phyloP scores from a whole-genome alignment of 257 asterid genomes.

The Solanum neorickii region DNA sequence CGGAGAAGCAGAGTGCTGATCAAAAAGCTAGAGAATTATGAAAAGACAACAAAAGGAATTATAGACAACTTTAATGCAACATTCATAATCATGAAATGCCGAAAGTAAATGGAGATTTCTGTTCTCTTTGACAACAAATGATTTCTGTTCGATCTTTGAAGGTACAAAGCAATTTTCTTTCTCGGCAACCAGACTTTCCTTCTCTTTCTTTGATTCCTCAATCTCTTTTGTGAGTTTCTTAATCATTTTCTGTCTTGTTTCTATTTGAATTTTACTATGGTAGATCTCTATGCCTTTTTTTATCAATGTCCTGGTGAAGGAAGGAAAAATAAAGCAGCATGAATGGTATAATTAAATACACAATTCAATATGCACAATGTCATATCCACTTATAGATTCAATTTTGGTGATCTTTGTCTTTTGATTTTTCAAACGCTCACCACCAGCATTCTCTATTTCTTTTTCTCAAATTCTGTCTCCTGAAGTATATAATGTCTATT shows the following conservation, averaged over 20 bases:
- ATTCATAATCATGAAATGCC: background rate
- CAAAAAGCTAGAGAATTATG: constrained; percentile 31
- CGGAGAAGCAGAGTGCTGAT: constrained; percentile 55
- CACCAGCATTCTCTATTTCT: too few species aligned
- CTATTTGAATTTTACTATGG: constrained; percentile 62
- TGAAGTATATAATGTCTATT: too few species aligned
- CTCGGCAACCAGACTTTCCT: constrained; percentile 40
- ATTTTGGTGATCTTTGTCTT: too few species aligned
- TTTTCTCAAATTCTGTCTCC: too few species aligned
- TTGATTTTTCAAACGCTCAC: too few species aligned
- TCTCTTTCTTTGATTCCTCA: constrained; percentile 69
- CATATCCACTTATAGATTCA: too few species aligned
- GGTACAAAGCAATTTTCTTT: constrained; percentile 38
- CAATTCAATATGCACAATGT: too few species aligned
- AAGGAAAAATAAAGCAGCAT: too few species aligned
- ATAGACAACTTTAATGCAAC: background rate
- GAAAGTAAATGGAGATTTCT: background rate
- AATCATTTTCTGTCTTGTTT: constrained; percentile 62
- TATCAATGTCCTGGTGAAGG: constrained; percentile 12
- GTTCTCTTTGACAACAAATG: constrained; percentile 60
- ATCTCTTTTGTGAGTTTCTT: constrained; percentile 63
- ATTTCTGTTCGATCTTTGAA: constrained; percentile 68
- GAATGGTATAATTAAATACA: too few species aligned
- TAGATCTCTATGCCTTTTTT: constrained; percentile 63
- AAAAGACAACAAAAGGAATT: background rate